Percentiles rank a stretch among this genome's conserved stretches.
These are phyloP conservation scores for Mycena latifolia DNA, from an alignment of 768 basidiomycete genomes.

Conservation along the genomic window DNA sequence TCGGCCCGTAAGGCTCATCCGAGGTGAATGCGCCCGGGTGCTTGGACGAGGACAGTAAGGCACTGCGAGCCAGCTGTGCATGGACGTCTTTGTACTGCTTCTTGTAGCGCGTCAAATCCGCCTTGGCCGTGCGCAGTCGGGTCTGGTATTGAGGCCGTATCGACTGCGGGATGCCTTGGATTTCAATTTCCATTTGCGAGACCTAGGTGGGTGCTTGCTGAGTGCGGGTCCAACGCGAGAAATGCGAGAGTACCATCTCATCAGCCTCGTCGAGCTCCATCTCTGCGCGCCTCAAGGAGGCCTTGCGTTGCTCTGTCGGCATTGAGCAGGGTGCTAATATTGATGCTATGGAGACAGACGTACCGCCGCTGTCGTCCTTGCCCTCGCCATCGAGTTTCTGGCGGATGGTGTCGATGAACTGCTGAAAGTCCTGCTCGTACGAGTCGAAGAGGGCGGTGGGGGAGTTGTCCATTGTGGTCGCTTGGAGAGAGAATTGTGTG, in stretches of 20 bases:
- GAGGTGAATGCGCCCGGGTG: conserved; percentile 58
- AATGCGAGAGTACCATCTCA: conserved; percentile 80
- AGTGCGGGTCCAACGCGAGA: neutral
- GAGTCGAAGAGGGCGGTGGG: conserved; percentile 90
- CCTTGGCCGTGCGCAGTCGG: conserved; percentile 81
- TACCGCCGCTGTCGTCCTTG: conserved; percentile 78
- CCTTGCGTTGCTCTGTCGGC: conserved; percentile 80
- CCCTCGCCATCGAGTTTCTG: conserved; percentile 82
- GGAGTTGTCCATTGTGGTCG: conserved; percentile 77
- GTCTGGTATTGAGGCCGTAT: conserved; percentile 82
- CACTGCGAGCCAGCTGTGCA: conserved; percentile 75
- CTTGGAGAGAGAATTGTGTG: conserved; percentile 15
- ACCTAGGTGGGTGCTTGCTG: conserved; percentile 65
- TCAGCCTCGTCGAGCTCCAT: conserved; percentile 99
- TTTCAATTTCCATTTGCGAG: conserved; percentile 99
- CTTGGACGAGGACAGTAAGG: conserved; percentile 74
- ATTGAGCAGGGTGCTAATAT: conserved; percentile 8
- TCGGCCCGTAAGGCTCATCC: conserved; percentile 84
- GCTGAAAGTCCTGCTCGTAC: conserved; percentile 93
- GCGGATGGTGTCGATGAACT: conserved; percentile 80
- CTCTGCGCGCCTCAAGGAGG: conserved; percentile 84
- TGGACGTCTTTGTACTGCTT: conserved; percentile 83
- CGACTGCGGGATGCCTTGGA: conserved; percentile 92
- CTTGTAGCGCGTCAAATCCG: conserved; percentile 83
- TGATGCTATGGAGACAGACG: conserved; percentile 40